Evolutionary conservation across 805 yeast genomes (phyloP), one percentile per base, ranked within the genome.

Genomic region (Cyberlindnera galapagoensis): DNA sequence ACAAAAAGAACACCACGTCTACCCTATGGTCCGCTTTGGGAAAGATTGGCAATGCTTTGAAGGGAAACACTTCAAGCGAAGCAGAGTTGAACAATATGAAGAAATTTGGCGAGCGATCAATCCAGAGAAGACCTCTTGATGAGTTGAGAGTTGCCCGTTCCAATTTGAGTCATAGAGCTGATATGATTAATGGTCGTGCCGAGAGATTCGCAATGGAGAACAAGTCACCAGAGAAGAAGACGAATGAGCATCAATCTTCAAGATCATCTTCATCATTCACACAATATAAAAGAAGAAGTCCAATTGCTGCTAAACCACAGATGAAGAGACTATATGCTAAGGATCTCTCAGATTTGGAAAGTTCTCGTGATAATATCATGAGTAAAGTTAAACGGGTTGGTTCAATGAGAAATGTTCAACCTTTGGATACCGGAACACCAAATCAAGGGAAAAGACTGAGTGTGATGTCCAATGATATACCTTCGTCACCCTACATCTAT

Each of bases 31-130:
- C 34, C 9, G 31, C 46, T 0, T 38, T 44, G 39, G 48, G 52
- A 3, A 36, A 38, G 27, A 23, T 47, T 22, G 49, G 50, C 1
- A 38, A 42, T 22, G 42, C 36, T 24, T 31, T 47, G 18, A 34
- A 37, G 14, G 30, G 36, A 9, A 25, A 34, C 21, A 24, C 32
- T 5, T n/a, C n/a, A n/a, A n/a, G n/a, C n/a, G n/a, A n/a, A n/a
- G 18, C 21, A 3, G 54, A 49, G 29, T 26, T 49, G 16, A 30
- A 33, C 1, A 31, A 30, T 4, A 49, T 49, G 52, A 47, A 44
- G 36, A 34, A 13, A 17, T 47, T 48, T 26, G 44, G 42, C 45
- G 34, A 44, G 24, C 46, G 45, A 0, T 44, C 48, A 51, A 39
- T 49, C 9, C 24, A 33, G 4, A 41, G 38, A 24, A 41, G 46